Evolutionary conservation across 2,329 filamentous ascomycete genomes (phyloP).

Genomic region (Alternaria metachromatica): DNA sequence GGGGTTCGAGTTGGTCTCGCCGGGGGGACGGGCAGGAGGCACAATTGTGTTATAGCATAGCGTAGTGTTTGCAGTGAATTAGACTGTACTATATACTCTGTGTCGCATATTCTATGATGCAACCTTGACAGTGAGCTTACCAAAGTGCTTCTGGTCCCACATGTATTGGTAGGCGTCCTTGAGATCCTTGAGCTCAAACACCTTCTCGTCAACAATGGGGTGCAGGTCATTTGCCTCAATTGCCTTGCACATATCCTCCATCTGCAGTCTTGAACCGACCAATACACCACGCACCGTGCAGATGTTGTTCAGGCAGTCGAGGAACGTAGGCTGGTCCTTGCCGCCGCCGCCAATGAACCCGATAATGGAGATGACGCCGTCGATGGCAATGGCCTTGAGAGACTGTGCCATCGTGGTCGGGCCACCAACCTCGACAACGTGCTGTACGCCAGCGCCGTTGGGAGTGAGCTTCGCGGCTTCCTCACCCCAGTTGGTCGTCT

Average conservation of each 20-base stretch:
- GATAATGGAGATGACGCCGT: slow-evolving; percentile 62
- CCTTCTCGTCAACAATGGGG: slow-evolving; percentile 64
- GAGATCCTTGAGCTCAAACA: slow-evolving; percentile 60
- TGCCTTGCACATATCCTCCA: slow-evolving; percentile 65
- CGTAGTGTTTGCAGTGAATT: background rate
- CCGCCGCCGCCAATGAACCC: slow-evolving; percentile 62
- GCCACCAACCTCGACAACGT: slow-evolving; percentile 71
- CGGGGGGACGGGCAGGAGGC: background rate
- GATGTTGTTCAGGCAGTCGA: slow-evolving; percentile 56
- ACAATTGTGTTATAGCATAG: background rate
- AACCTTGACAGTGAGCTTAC: slow-evolving; percentile 46
- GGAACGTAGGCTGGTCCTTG: slow-evolving; percentile 58
- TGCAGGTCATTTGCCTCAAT: slow-evolving; percentile 66
- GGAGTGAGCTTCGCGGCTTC: slow-evolving; percentile 60
- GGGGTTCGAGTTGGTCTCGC: background rate
- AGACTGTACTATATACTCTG: background rate
- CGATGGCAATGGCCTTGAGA: slow-evolving; percentile 61
- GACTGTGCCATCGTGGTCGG: slow-evolving; percentile 62
- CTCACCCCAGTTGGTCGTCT: slow-evolving; percentile 61
- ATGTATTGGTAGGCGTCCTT: slow-evolving; percentile 60
- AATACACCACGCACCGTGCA: slow-evolving; percentile 65
- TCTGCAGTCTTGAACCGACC: slow-evolving; percentile 62
- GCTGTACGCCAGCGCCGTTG: slow-evolving; percentile 63
- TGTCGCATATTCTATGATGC: slow-evolving; percentile 14
- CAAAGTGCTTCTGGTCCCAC: slow-evolving; percentile 57